Evolutionary conservation across 495 filamentous ascomycete species (phyloP).

Genomic region (Xylaria bambusicola): DNA sequence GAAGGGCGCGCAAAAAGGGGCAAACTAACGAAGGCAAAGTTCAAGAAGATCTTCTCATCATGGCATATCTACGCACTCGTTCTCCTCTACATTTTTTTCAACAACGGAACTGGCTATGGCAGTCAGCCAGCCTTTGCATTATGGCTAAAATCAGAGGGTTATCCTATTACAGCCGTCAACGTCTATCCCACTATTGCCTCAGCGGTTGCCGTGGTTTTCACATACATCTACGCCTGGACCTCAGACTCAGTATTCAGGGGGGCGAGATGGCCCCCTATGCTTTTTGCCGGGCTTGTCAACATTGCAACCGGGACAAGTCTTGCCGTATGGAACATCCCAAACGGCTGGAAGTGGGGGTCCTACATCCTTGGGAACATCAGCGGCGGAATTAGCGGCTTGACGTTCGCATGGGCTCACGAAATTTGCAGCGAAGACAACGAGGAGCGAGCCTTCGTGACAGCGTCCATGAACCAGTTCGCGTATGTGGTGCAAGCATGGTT

Average conservation of each 20-base stretch:
- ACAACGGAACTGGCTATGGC: constrained; percentile 32
- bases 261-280: constrained; percentile 55
- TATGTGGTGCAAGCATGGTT: constrained; percentile 47
- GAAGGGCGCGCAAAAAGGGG: constrained; percentile 44
- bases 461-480: constrained; percentile 46
- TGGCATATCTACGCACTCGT: constrained; percentile 47
- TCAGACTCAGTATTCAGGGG: constrained; percentile 56
- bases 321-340: constrained; percentile 44
- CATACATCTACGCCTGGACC: constrained; percentile 44
- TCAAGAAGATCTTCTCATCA: constrained; percentile 43
- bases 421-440: constrained; percentile 54
- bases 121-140: constrained; percentile 39
- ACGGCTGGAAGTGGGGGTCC: constrained; percentile 50
- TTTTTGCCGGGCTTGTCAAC: constrained; percentile 43
- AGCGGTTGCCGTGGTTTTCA: constrained; percentile 45
- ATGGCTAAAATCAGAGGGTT: constrained; percentile 41
- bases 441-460: constrained; percentile 56
- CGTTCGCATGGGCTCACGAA: constrained; percentile 55
- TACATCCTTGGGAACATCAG: constrained; percentile 49
- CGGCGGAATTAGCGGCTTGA: constrained; percentile 38
- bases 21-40: constrained; percentile 40
- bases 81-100: constrained; percentile 43
- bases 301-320: constrained; percentile 44
- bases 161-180: constrained; percentile 42
- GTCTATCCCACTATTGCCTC: constrained; percentile 48